Conservation (phyloP, 2,329 filamentous ascomycete genomes). For the Leptographium lundbergii region DNA sequence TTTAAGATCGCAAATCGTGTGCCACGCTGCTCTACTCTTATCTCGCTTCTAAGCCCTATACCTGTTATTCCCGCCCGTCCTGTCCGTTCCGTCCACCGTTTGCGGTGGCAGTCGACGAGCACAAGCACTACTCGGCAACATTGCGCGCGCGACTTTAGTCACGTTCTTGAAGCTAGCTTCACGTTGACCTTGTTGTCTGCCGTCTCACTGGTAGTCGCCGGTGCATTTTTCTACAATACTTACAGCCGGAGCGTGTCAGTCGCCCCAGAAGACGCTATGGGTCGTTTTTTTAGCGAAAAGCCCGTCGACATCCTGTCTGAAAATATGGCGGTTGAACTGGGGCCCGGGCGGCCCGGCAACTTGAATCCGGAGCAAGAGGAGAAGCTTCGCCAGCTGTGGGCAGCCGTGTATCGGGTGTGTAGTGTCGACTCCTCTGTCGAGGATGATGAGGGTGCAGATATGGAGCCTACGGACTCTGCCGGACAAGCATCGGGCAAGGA, state of each 20-base stretch:
- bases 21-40: neutral
- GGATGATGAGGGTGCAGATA: conserved; percentile 12
- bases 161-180: conserved; percentile 4
- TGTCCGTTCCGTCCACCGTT: neutral
- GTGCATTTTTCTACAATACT: neutral
- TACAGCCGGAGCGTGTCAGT: neutral
- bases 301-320: neutral
- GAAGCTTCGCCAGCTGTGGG: conserved; percentile 83
- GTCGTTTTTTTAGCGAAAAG: neutral
- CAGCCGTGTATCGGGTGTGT: conserved; percentile 60
- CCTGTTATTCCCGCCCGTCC: neutral
- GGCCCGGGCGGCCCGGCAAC: conserved; percentile 68
- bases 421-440: conserved; percentile 39
- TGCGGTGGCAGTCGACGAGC: neutral
- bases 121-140: neutral
- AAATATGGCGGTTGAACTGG: conserved; percentile 22
- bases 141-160: neutral
- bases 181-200: conserved; percentile 1
- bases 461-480: conserved; percentile 11
- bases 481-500: conserved; percentile 14
- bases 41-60: neutral
- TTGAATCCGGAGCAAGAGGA: conserved; percentile 81
- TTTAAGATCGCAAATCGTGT: neutral
- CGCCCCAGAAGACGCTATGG: neutral
- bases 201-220: conserved; percentile 1